Conservation (phyloP, 2,329 filamentous ascomycete species). For the Beauveria australis region DNA sequence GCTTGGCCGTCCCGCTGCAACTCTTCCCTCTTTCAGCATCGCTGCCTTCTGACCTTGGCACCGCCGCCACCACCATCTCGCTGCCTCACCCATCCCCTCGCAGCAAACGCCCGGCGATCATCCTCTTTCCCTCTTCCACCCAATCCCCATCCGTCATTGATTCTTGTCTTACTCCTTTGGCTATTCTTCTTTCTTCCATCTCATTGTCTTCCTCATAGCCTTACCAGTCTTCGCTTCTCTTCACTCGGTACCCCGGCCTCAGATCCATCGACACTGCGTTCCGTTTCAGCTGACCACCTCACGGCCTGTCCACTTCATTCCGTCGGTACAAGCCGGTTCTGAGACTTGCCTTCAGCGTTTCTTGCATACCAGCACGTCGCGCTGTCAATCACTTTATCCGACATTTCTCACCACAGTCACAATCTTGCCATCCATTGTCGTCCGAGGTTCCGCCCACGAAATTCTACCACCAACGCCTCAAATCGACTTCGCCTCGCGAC, state of each 20-base stretch:
- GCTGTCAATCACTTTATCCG: neutral
- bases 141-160: neutral
- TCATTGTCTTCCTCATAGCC: neutral
- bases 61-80: neutral
- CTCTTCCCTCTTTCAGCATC: constrained; percentile 8
- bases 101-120: neutral
- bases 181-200: neutral
- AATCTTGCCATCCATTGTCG: neutral
- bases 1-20: neutral
- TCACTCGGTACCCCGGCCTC: neutral
- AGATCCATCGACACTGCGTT: constrained; percentile 4
- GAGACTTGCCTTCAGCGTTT: constrained; percentile 1
- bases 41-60: constrained; percentile 4
- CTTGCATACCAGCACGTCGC: constrained; percentile 3
- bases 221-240: neutral
- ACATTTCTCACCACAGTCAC: neutral
- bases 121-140: neutral
- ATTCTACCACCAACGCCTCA: neutral
- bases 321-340: constrained; percentile 2
- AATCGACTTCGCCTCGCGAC: neutral
- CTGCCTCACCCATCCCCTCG: neutral
- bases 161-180: neutral
- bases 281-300: constrained; percentile 3
- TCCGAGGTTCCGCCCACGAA: neutral
- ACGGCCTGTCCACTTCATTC: neutral